phyloP scores from a whole-genome alignment of 257 asterid genomes.

The Capsicum pubescens region DNA sequence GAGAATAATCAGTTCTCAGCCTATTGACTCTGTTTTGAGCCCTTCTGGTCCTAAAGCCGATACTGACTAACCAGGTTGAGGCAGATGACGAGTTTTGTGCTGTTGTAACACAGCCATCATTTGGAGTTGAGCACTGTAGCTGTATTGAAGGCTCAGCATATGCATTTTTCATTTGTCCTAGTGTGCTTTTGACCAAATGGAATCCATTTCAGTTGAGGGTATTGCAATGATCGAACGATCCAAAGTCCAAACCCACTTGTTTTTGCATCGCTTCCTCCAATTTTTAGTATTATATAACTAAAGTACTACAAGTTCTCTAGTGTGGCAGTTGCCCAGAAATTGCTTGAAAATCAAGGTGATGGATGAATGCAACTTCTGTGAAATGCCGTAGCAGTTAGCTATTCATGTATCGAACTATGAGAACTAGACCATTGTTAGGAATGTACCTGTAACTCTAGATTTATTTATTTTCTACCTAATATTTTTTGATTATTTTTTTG shows the following conservation, averaged over 20 bases:
- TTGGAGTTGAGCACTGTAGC: slow-evolving; percentile 4
- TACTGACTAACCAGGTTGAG: not conserved
- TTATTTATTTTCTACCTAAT: not conserved
- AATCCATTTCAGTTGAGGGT: not conserved
- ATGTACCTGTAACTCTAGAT: not conserved
- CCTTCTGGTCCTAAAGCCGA: not conserved
- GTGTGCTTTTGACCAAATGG: not conserved
- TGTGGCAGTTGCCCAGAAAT: too few species aligned
- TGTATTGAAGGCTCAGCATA: slow-evolving; percentile 12
- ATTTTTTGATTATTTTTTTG: not conserved
- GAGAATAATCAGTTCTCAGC: slow-evolving; percentile 10
- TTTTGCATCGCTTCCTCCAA: not conserved
- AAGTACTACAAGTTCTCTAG: too few species aligned
- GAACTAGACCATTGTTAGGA: not conserved
- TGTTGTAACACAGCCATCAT: not conserved
- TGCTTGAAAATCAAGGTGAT: not conserved
- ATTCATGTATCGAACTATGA: not conserved
- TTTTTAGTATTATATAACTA: not conserved
- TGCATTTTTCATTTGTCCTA: not conserved
- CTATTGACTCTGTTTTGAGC: not conserved
- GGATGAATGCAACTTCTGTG: not conserved
- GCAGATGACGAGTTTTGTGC: slow-evolving; percentile 2
- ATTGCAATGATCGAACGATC: not conserved
- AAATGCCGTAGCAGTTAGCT: not conserved
- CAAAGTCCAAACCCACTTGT: not conserved